Percentiles rank a stretch among this genome's conserved stretches.
Conservation (phyloP, 371 early-diverging fungal genomes). For the Actinomortierella ambigua region DNA sequence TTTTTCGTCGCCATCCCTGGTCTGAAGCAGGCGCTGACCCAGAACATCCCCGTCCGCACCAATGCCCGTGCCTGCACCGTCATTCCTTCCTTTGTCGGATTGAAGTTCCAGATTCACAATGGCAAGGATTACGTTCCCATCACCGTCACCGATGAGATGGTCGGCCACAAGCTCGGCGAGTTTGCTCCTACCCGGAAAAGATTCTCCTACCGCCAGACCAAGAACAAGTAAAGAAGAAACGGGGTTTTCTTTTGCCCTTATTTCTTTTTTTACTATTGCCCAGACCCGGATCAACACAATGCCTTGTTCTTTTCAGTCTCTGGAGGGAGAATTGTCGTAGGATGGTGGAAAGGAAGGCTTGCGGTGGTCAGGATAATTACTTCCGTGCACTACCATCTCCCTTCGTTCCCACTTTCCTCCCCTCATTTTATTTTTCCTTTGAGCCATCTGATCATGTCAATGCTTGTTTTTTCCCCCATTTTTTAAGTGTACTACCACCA, state of each 20-base stretch:
- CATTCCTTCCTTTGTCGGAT: constrained; percentile 90
- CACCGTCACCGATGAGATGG: constrained; percentile 92
- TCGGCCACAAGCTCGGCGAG: constrained; percentile 96
- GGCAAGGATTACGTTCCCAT: constrained; percentile 91
- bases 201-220: constrained; percentile 89
- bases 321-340: too few relatives aligned
- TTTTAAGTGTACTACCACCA: constrained; percentile 3
- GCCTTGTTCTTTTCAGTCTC: background rate
- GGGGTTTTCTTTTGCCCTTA: too few relatives aligned
- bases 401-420: background rate
- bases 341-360: too few relatives aligned
- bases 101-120: constrained; percentile 93
- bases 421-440: background rate
- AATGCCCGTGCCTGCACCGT: constrained; percentile 90
- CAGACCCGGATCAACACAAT: background rate
- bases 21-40: constrained; percentile 46
- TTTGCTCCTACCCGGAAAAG: constrained; percentile 91
- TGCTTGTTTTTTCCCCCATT: background rate
- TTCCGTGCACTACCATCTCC: too few relatives aligned
- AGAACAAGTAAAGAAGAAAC: constrained; percentile 66
- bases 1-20: constrained; percentile 77
- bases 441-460: too few relatives aligned
- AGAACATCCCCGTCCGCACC: constrained; percentile 67
- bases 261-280: background rate
- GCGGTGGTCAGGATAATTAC: too few relatives aligned